Evolutionary conservation across 768 basidiomycete species (phyloP), one percentile per base, ranked within the genome.

Genomic region (Boletus huronensis): DNA sequence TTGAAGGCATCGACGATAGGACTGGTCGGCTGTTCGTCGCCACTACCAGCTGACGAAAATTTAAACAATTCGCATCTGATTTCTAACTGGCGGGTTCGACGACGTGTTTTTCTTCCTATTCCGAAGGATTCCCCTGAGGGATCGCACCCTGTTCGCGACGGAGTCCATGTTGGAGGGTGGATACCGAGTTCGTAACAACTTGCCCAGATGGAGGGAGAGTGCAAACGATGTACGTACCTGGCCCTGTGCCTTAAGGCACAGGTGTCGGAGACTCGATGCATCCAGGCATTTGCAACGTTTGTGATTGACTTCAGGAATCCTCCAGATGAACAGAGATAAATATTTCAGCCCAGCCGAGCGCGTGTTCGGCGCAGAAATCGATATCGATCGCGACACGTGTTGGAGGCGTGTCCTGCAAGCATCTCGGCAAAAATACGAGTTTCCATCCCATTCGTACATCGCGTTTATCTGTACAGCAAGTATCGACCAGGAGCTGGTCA

Each of bases 381-480:
- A 35, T 7, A 35, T 17, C 3, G 5, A n/a, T 10, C n/a, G n/a
- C 36, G 9, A 5, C 9, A n/a, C n/a, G 9, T n/a, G n/a, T 38
- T 38, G 36, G n/a, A n/a, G 36, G 9, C 9, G n/a, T n/a, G 35
- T 36, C 29, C 28, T 28, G 16, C 34, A 7, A 7, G 6, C 16
- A 35, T 35, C 31, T 31, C 31, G 9, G 11, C 31, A 13, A 13
- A 31, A 59, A 3, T 55, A 31, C 13, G 58, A 39, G 26, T 66
- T 52, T 4, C 48, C 29, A 48, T 68, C 65, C 64, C 66, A 67
- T 35, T 48, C 46, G 55, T 55, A 68, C 58, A 67, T 63, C 5
- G 9, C 64, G 23, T 36, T 54, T 51, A 41, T 66, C 55, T 36
- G 64, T 59, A n/a, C 62, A 61, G 26, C 57, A 66, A 3, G 56